Evolutionary conservation across 106 monocot genomes (phyloP).

Genomic region (Xerophyta viscosa): DNA sequence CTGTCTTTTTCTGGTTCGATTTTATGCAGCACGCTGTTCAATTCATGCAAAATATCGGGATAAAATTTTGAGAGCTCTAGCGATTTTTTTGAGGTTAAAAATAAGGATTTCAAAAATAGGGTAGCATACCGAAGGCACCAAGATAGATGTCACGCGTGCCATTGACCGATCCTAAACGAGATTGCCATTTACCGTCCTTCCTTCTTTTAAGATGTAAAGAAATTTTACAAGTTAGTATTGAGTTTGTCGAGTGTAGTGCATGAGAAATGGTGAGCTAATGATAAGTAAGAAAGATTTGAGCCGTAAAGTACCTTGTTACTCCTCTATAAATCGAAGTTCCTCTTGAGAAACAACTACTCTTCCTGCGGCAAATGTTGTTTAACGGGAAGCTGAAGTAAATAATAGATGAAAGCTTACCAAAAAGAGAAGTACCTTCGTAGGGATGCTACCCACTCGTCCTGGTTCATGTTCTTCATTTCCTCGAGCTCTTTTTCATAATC

Average conservation of each 20-base stretch:
- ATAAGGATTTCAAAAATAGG: too few relatives aligned
- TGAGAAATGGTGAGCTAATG: background rate
- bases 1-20: too few relatives aligned
- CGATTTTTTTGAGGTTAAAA: too few relatives aligned
- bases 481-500: conserved; percentile 44
- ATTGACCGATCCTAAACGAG: conserved; percentile 38
- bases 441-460: conserved; percentile 41
- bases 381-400: too few relatives aligned
- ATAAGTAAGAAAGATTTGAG: too few relatives aligned
- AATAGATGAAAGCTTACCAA: too few relatives aligned
- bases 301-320: conserved; percentile 47
- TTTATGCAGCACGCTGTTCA: too few relatives aligned
- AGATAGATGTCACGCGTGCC: conserved; percentile 45
- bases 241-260: too few relatives aligned
- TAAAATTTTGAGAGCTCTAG: background rate
- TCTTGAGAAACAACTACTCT: conserved; percentile 53
- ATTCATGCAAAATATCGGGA: too few relatives aligned
- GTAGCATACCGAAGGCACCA: conserved; percentile 45
- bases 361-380: conserved; percentile 14
- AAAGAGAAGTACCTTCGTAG: conserved; percentile 65
- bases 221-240: too few relatives aligned
- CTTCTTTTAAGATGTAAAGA: conserved; percentile 17
- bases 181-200: conserved; percentile 57
- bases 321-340: conserved; percentile 56
- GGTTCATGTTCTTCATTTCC: conserved; percentile 32